Percentiles rank a stretch among this genome's conserved stretches.
Conservation (phyloP, 495 filamentous ascomycete genomes). For the Podospora appendiculata region DNA sequence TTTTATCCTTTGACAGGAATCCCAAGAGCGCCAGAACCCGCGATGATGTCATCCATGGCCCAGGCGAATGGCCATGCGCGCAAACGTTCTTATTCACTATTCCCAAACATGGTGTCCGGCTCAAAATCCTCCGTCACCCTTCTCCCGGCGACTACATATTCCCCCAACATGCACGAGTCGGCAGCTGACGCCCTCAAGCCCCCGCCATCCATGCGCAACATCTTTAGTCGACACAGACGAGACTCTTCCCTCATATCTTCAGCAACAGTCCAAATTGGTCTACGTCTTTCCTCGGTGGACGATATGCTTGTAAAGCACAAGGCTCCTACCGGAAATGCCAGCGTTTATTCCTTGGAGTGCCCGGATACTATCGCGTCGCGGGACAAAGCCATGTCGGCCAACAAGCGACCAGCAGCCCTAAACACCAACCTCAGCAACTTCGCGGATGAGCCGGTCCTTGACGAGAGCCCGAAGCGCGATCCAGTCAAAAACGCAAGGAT, state of each 20-base stretch:
- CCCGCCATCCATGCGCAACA: constrained; percentile 30
- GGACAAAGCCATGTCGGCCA: constrained; percentile 8
- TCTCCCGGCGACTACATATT: constrained; percentile 36
- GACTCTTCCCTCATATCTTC: constrained; percentile 38
- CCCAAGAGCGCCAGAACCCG: constrained; percentile 22
- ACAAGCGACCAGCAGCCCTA: constrained; percentile 23
- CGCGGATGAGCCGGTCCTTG: background rate
- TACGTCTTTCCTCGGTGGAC: constrained; percentile 38
- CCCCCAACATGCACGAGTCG: constrained; percentile 18
- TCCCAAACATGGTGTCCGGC: constrained; percentile 22
- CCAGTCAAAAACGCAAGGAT: constrained; percentile 24
- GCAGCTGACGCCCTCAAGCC: constrained; percentile 25
- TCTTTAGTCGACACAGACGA: constrained; percentile 27
- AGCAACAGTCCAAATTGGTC: constrained; percentile 41
- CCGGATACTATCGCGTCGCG: constrained; percentile 10
- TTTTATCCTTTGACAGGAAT: constrained; percentile 16
- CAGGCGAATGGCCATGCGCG: constrained; percentile 16
- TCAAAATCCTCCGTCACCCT: constrained; percentile 22
- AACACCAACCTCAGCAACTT: constrained; percentile 4
- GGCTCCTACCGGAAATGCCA: constrained; percentile 10
- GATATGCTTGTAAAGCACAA: constrained; percentile 23
- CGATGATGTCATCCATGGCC: constrained; percentile 16
- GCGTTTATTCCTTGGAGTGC: constrained; percentile 28
- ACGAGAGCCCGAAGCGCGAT: constrained; percentile 10
- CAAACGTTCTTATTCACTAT: constrained; percentile 35